A percentile compares a stretch with the other conserved stretches of the same genome.
Conservation (phyloP, 2,329 filamentous ascomycete species). For the Xylariaceae sp. region DNA sequence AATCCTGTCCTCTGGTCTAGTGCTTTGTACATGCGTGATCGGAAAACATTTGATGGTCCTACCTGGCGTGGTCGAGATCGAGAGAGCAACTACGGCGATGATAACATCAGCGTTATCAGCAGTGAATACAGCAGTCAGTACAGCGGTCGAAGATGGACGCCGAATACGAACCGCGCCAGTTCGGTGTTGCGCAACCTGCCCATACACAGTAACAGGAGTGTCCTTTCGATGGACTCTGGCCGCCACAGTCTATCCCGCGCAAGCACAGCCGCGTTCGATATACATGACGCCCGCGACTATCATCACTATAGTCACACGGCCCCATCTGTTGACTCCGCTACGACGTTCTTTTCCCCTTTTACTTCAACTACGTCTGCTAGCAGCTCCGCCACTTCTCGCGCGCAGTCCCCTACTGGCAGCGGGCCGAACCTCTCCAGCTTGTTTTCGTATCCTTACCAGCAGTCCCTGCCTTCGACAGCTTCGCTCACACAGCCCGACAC, state of each 20-base stretch:
- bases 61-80: slow-evolving; percentile 38
- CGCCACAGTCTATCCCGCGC: slow-evolving; percentile 56
- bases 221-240: slow-evolving; percentile 65
- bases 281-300: slow-evolving; percentile 65
- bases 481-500: slow-evolving; percentile 57
- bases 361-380: slow-evolving; percentile 63
- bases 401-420: slow-evolving; percentile 58
- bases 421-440: slow-evolving; percentile 52
- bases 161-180: slow-evolving; percentile 41
- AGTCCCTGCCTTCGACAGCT: slow-evolving; percentile 40
- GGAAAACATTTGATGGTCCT: slow-evolving; percentile 51
- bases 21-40: slow-evolving; percentile 77
- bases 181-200: slow-evolving; percentile 54
- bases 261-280: slow-evolving; percentile 56
- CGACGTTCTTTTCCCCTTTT: slow-evolving; percentile 87
- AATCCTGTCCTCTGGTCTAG: slow-evolving; percentile 90
- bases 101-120: slow-evolving; percentile 49
- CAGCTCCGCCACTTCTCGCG: slow-evolving; percentile 52
- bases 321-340: slow-evolving; percentile 67
- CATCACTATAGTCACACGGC: slow-evolving; percentile 63
- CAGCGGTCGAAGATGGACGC: slow-evolving; percentile 45
- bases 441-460: slow-evolving; percentile 42
- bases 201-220: slow-evolving; percentile 57
- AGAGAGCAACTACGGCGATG: slow-evolving; percentile 46
- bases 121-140: slow-evolving; percentile 52